Conservation (phyloP, 2,329 filamentous ascomycete species). For the Sporothrix brunneoviolacea region DNA sequence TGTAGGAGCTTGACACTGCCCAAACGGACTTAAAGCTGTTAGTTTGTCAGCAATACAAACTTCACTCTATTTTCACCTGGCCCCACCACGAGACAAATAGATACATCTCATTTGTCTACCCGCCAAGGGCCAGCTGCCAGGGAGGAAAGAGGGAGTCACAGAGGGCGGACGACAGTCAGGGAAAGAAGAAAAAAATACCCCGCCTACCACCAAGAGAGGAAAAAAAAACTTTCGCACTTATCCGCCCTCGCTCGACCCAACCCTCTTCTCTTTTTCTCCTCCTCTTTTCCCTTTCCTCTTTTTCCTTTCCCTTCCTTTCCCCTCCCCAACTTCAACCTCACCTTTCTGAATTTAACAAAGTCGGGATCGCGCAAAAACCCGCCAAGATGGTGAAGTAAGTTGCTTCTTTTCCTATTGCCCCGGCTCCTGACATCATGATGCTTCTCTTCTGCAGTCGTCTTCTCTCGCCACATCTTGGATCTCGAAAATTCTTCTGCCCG, state of each 20-base stretch:
- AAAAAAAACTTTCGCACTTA: slow-evolving; percentile 17
- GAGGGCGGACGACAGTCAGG: slow-evolving; percentile 3
- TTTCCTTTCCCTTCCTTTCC: slow-evolving; percentile 4
- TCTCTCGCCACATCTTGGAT: background rate
- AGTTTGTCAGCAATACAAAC: slow-evolving; percentile 10
- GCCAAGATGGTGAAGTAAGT: slow-evolving; percentile 99
- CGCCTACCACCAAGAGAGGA: slow-evolving; percentile 7
- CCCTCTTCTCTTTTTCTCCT: slow-evolving; percentile 3
- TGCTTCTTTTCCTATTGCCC: background rate
- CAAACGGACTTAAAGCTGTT: background rate
- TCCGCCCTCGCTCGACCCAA: slow-evolving; percentile 11
- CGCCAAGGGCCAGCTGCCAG: background rate
- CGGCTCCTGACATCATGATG: background rate
- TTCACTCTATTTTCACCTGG: background rate
- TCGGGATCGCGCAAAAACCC: slow-evolving; percentile 51
- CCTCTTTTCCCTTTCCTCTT: slow-evolving; percentile 8
- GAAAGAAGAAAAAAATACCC: slow-evolving; percentile 14
- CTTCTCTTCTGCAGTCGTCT: background rate
- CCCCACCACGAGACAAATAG: slow-evolving; percentile 13
- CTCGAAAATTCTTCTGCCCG: slow-evolving; percentile 6
- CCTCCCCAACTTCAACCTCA: slow-evolving; percentile 18
- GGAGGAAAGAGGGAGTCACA: background rate
- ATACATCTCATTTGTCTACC: slow-evolving; percentile 9
- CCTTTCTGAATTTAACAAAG: slow-evolving; percentile 19
- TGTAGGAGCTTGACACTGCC: no score